These are phyloP conservation scores for Xylaria intraflava DNA, from an alignment of 495 filamentous ascomycete species.

Conservation along the genomic window DNA sequence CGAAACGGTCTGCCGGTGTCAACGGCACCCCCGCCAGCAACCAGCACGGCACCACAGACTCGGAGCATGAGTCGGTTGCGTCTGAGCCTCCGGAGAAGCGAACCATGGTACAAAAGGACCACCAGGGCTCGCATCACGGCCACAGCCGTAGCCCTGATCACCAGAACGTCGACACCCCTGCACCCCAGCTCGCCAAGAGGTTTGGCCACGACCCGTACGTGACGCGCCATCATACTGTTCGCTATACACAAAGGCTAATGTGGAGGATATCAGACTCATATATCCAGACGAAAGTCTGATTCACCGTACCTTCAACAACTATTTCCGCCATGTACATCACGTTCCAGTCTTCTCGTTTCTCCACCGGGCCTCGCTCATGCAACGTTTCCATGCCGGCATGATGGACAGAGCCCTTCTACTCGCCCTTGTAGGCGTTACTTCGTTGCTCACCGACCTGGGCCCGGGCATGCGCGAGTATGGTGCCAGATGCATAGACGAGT, in stretches of 20 bases:
- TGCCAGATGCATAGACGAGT: conserved; percentile 42
- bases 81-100: conserved; percentile 29
- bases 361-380: conserved; percentile 46
- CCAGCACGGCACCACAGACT: conserved; percentile 23
- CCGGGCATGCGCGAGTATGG: conserved; percentile 38
- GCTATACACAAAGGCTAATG: conserved; percentile 13
- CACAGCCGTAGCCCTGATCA: conserved; percentile 15
- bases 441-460: conserved; percentile 39
- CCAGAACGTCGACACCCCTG: conserved; percentile 12
- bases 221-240: not conserved
- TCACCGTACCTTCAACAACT: conserved; percentile 39
- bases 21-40: conserved; percentile 12
- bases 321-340: conserved; percentile 46
- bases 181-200: conserved; percentile 5
- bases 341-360: conserved; percentile 46
- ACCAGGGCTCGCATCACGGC: conserved; percentile 22
- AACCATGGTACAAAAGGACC: conserved; percentile 23
- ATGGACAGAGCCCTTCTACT: conserved; percentile 42
- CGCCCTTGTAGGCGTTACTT: conserved; percentile 42
- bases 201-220: conserved; percentile 23
- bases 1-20: conserved; percentile 32
- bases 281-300: conserved; percentile 36
- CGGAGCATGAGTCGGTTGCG: conserved; percentile 24
- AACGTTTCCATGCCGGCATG: conserved; percentile 43
- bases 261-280: conserved; percentile 16